Conservation (phyloP, 208 protist genomes). For the Leishmania amazonensis region DNA sequence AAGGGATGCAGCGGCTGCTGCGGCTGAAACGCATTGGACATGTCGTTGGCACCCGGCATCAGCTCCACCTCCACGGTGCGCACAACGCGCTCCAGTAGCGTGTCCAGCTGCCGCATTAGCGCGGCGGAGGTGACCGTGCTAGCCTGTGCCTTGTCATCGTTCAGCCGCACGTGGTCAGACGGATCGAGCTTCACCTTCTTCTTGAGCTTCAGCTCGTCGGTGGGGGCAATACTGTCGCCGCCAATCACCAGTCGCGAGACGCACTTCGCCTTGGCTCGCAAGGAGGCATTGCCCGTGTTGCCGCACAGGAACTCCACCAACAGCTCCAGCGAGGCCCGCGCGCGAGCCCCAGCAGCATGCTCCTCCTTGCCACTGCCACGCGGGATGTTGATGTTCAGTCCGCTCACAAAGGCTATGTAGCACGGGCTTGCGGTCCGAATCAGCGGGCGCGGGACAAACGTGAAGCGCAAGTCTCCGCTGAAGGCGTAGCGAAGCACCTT, state of each 20-base stretch:
- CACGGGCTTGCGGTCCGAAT: slow-evolving; percentile 37
- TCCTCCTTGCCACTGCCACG: slow-evolving; percentile 22
- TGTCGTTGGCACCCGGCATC: slow-evolving; percentile 91
- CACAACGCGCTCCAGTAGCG: slow-evolving; percentile 61
- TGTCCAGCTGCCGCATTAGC: slow-evolving; percentile 81
- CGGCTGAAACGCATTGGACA: slow-evolving; percentile 89
- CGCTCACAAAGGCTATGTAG: slow-evolving; percentile 87
- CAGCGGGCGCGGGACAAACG: slow-evolving; percentile 58
- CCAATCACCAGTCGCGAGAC: slow-evolving; percentile 84
- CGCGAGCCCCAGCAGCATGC: slow-evolving; percentile 27
- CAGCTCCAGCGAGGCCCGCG: slow-evolving; percentile 60
- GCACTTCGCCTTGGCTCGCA: slow-evolving; percentile 45
- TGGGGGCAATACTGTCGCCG: slow-evolving; percentile 87
- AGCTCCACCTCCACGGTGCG: slow-evolving; percentile 86
- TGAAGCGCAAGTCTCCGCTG: slow-evolving; percentile 32
- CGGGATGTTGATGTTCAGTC: slow-evolving; percentile 49
- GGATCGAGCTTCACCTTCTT: slow-evolving; percentile 87
- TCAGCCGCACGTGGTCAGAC: slow-evolving; percentile 77
- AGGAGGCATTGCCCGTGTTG: slow-evolving; percentile 47
- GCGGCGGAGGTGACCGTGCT: slow-evolving; percentile 53
- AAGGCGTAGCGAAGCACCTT: slow-evolving; percentile 68
- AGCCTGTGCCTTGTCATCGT: slow-evolving; percentile 49
- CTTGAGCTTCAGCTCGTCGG: slow-evolving; percentile 85
- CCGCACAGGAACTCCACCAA: slow-evolving; percentile 84
- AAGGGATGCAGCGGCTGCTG: slow-evolving; percentile 93